phyloP scores from a whole-genome alignment of 1,139 yeast species.

The Geotrichum carabidarum region DNA sequence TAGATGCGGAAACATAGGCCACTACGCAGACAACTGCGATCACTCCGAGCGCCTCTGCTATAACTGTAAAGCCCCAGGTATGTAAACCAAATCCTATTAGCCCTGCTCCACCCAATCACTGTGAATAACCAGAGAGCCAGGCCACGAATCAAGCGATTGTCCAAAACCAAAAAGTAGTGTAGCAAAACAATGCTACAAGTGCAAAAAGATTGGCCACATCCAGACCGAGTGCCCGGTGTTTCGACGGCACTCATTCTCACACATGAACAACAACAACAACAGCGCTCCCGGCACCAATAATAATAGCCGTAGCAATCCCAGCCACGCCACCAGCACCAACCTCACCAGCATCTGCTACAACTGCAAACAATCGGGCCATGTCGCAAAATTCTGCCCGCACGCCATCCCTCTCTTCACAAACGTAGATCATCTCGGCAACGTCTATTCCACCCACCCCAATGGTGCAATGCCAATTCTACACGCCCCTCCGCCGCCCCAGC shows the following conservation, averaged over 20 bases:
- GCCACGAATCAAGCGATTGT: constrained; percentile 83
- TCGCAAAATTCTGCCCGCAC: constrained; percentile 59
- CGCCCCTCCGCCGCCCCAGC: not conserved
- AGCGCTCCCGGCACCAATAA: constrained; percentile 10
- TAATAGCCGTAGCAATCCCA: not conserved
- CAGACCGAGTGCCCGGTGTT: constrained; percentile 56
- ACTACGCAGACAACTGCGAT: constrained; percentile 81
- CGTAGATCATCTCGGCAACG: not conserved
- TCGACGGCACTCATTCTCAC: constrained; percentile 27
- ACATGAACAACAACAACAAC: too few relatives aligned
- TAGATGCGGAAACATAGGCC: constrained; percentile 89
- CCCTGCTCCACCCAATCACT: not conserved
- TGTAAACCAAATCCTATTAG: not conserved
- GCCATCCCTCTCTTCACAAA: too few relatives aligned
- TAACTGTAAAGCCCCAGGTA: constrained; percentile 68
- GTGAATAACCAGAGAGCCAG: constrained; percentile 33
- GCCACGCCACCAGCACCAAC: not conserved
- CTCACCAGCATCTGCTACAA: constrained; percentile 31
- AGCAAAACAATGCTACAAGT: constrained; percentile 80
- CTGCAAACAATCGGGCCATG: constrained; percentile 75
- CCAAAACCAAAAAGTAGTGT: constrained; percentile 80
- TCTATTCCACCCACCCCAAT: not conserved
- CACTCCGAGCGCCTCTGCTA: constrained; percentile 82
- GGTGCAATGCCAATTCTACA: not conserved
- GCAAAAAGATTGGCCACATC: constrained; percentile 67